Conservation (phyloP, 2,329 filamentous ascomycete genomes). For the Paecilomyces fulvus region DNA sequence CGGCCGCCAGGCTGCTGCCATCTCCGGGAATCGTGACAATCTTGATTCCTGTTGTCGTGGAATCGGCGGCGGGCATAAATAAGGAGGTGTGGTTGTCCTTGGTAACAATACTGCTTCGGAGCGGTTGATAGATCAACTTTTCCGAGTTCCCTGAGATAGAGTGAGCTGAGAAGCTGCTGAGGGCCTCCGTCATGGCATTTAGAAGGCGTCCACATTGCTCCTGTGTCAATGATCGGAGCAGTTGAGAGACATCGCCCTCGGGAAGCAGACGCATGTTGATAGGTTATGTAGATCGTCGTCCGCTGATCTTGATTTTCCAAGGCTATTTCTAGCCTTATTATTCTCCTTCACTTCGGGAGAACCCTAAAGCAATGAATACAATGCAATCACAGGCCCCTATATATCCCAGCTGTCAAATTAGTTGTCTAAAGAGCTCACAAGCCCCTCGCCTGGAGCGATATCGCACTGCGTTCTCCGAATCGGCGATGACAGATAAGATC, state of each 20-base stretch:
- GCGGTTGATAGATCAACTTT: constrained; percentile 34
- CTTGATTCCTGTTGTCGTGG: constrained; percentile 60
- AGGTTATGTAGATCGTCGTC: too few species aligned
- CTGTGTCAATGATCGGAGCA: not conserved
- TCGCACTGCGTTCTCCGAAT: too few species aligned
- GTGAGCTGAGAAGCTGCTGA: not conserved
- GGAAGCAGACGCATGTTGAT: not conserved
- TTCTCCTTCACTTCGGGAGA: too few species aligned
- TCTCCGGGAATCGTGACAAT: constrained; percentile 55
- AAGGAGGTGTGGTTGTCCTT: constrained; percentile 48
- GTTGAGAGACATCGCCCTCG: not conserved
- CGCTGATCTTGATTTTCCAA: too few species aligned
- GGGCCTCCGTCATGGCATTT: not conserved
- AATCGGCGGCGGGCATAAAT: constrained; percentile 65
- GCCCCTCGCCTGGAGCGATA: too few species aligned
- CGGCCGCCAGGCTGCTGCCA: constrained; percentile 47
- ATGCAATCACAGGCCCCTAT: too few species aligned
- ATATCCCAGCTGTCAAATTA: too few species aligned
- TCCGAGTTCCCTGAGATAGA: constrained; percentile 6
- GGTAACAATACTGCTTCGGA: constrained; percentile 33
- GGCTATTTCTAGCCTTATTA: too few species aligned
- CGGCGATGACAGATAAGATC: too few species aligned
- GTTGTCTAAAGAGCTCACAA: too few species aligned
- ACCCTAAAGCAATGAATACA: too few species aligned
- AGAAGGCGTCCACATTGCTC: not conserved